These are phyloP conservation scores for Aspergillus bombycis DNA, from an alignment of 2,329 filamentous ascomycete species.

Conservation along the genomic window DNA sequence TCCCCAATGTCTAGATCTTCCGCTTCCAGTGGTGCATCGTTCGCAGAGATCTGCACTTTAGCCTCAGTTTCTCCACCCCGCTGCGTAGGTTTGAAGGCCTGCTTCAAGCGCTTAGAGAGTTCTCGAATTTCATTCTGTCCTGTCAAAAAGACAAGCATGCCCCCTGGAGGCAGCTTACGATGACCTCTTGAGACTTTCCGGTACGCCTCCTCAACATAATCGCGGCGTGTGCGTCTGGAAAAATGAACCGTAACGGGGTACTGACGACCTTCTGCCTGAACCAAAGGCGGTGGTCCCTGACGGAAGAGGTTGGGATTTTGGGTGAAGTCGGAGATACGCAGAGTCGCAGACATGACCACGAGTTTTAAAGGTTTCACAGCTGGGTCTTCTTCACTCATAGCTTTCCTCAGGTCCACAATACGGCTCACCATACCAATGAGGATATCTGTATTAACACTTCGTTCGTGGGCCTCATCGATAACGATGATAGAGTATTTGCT, in stretches of 20 bases:
- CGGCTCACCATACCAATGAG: constrained; percentile 96
- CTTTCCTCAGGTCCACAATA: constrained; percentile 80
- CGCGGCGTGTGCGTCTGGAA: constrained; percentile 75
- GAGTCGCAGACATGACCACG: constrained; percentile 96
- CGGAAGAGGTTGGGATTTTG: constrained; percentile 81
- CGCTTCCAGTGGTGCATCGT: constrained; percentile 76
- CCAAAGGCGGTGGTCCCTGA: constrained; percentile 72
- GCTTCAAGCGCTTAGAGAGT: constrained; percentile 77
- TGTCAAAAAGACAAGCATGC: constrained; percentile 91
- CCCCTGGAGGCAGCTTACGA: constrained; percentile 83
- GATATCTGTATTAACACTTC: constrained; percentile 97
- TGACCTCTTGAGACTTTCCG: constrained; percentile 86
- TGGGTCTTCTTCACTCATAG: constrained; percentile 72
- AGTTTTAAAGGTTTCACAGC: constrained; percentile 80
- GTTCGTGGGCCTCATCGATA: constrained; percentile 95
- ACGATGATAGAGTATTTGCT: constrained; percentile 91
- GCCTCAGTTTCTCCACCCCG: constrained; percentile 58
- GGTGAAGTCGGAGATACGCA: constrained; percentile 87
- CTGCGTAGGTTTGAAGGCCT: constrained; percentile 62
- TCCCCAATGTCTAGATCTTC: constrained; percentile 84
- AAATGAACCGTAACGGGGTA: constrained; percentile 91
- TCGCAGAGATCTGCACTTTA: constrained; percentile 74
- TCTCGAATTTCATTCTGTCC: constrained; percentile 88
- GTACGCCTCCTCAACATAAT: constrained; percentile 90
- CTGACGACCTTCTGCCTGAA: constrained; percentile 90